A percentile compares a stretch with the other conserved stretches of the same genome.
Conservation (phyloP, 306 rosid species). For the Dalbergia cochinchinensis region DNA sequence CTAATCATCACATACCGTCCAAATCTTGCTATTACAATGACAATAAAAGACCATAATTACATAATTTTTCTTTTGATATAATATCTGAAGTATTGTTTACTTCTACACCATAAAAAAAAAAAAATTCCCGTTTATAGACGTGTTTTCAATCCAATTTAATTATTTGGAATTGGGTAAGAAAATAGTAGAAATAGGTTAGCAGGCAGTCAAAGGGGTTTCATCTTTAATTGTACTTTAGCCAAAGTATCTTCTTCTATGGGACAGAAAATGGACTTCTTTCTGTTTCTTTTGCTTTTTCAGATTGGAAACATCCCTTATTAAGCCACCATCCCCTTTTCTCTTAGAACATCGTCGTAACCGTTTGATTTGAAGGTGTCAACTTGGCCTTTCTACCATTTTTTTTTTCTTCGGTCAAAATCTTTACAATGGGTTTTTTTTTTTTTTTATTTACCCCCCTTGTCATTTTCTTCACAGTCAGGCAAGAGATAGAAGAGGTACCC, state of each 20-base stretch:
- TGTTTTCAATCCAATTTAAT: no score
- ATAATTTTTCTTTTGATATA: no score
- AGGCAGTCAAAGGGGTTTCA: conserved; percentile 67
- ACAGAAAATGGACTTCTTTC: conserved; percentile 51
- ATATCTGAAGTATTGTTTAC: no score
- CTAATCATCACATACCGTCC: no score
- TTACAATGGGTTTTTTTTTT: neutral
- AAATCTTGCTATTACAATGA: no score
- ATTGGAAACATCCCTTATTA: conserved; percentile 49
- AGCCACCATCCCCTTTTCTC: conserved; percentile 33
- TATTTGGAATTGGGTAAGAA: neutral
- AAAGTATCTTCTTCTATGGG: conserved; percentile 52
- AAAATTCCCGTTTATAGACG: no score
- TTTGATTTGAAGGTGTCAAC: conserved; percentile 41
- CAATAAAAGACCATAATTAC: no score
- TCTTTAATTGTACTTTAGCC: conserved; percentile 62
- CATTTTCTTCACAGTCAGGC: conserved; percentile 54
- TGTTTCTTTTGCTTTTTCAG: conserved; percentile 62
- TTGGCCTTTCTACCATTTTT: neutral
- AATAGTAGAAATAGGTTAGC: conserved; percentile 7
- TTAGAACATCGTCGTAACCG: conserved; percentile 26
- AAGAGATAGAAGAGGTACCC: conserved; percentile 40
- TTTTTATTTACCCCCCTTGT: neutral
- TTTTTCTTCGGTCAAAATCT: neutral
- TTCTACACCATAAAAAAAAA: no score